Percentiles rank a stretch among this genome's conserved stretches.
phyloP scores from a whole-genome alignment of 345 rosid species.

The Abelmoschus esculentus region DNA sequence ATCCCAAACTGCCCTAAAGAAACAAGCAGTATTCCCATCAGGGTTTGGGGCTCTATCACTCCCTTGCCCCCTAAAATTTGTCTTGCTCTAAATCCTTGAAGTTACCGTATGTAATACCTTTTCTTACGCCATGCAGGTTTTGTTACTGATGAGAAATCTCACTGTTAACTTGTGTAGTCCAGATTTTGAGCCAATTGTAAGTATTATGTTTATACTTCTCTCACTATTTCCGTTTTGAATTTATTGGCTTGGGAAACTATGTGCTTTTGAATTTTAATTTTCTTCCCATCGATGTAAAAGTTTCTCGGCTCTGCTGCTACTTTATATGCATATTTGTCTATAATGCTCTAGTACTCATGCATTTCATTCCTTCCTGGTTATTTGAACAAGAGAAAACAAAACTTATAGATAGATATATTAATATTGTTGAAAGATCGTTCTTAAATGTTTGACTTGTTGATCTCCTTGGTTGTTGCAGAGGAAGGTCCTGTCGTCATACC shows the following conservation, averaged over 20 bases:
- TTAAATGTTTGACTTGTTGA: conserved; percentile 16
- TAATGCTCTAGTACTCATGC: neutral
- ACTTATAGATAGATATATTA: neutral
- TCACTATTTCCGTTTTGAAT: neutral
- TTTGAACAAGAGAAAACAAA: neutral
- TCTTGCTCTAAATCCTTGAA: neutral
- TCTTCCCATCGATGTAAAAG: neutral
- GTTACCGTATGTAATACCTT: neutral
- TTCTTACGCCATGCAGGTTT: conserved; percentile 52
- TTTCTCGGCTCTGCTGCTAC: neutral
- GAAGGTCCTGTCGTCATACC: conserved; percentile 39
- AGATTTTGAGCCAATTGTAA: conserved; percentile 79
- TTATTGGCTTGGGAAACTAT: neutral
- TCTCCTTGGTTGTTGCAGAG: conserved; percentile 39
- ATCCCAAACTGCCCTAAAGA: too few species aligned
- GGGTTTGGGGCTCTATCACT: neutral
- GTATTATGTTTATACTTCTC: conserved; percentile 21
- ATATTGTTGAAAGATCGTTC: neutral
- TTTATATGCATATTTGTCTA: neutral
- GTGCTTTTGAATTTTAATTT: neutral
- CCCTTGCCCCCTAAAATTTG: neutral
- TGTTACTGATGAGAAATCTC: conserved; percentile 85
- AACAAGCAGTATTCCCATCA: too few species aligned
- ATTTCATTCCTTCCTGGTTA: neutral
- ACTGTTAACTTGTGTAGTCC: conserved; percentile 78